phyloP scores from a whole-genome alignment of 2,329 filamentous ascomycete species.

The Ophiostoma montium region DNA sequence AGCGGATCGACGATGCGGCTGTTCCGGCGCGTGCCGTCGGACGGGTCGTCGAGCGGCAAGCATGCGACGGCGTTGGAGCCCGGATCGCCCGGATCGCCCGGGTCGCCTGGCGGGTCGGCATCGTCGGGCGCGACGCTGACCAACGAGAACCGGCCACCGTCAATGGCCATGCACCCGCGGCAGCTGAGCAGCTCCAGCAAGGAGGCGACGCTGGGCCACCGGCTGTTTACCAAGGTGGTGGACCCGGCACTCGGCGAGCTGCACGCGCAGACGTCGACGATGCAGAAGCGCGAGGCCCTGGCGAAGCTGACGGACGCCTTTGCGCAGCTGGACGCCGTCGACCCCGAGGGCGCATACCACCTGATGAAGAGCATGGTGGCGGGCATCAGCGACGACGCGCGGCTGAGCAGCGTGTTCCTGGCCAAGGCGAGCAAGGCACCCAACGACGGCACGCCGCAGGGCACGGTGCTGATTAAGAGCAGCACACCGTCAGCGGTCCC shows the following conservation, averaged over 20 bases:
- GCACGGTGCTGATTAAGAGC: constrained; percentile 45
- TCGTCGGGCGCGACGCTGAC: constrained; percentile 21
- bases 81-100: constrained; percentile 15
- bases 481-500: constrained; percentile 19
- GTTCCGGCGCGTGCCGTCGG: constrained; percentile 74
- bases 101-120: no score
- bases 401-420: constrained; percentile 40
- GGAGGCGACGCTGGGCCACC: constrained; percentile 68
- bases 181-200: constrained; percentile 38
- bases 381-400: constrained; percentile 55
- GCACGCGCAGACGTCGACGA: constrained; percentile 58
- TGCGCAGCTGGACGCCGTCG: constrained; percentile 66
- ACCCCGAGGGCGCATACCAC: constrained; percentile 82
- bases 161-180: background rate
- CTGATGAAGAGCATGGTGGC: constrained; percentile 66
- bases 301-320: constrained; percentile 76
- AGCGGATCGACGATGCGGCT: constrained; percentile 81
- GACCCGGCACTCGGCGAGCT: constrained; percentile 76
- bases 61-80: constrained; percentile 19
- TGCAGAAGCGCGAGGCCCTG: constrained; percentile 66
- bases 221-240: constrained; percentile 67
- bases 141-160: constrained; percentile 52
- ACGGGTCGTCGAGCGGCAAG: constrained; percentile 33
- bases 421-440: constrained; percentile 21
- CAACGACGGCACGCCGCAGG: constrained; percentile 32